Conservation (phyloP, 2,329 filamentous ascomycete genomes). For the Claviceps lovelessii region DNA sequence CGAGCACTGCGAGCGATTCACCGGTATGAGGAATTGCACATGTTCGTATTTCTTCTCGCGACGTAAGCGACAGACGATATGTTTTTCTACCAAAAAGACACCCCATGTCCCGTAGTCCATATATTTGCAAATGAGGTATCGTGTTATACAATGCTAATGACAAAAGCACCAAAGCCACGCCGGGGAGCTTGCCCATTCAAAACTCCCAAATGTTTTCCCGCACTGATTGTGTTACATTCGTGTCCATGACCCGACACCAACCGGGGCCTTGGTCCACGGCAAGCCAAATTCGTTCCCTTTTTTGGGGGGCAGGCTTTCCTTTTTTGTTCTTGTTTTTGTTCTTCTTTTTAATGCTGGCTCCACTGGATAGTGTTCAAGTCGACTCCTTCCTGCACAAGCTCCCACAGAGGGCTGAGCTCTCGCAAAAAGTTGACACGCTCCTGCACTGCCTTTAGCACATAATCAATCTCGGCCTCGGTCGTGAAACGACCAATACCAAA, state of each 20-base stretch:
- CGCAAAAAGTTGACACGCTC: conserved; percentile 85
- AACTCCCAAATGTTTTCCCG: neutral
- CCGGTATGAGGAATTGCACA: neutral
- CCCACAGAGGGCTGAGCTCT: conserved; percentile 92
- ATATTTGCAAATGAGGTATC: neutral
- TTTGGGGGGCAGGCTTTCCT: no score
- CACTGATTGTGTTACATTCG: neutral
- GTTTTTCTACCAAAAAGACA: conserved; percentile 3
- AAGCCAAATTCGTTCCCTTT: neutral
- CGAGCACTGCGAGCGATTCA: neutral
- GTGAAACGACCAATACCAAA: conserved; percentile 97
- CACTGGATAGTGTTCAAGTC: conserved; percentile 94
- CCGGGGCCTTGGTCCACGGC: neutral
- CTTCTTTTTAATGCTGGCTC: conserved; percentile 66
- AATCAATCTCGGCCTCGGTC: conserved; percentile 88
- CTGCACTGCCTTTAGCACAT: conserved; percentile 85
- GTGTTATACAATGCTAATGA: neutral
- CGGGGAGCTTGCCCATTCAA: neutral
- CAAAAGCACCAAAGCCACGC: neutral
- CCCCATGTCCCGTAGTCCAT: neutral
- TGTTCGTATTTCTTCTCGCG: neutral
- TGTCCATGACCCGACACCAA: neutral
- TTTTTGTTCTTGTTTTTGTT: conserved; percentile 10
- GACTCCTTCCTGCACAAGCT: conserved; percentile 91
- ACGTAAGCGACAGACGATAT: neutral